phyloP scores from a whole-genome alignment of 768 basidiomycete genomes.

The Royoungia palumana region DNA sequence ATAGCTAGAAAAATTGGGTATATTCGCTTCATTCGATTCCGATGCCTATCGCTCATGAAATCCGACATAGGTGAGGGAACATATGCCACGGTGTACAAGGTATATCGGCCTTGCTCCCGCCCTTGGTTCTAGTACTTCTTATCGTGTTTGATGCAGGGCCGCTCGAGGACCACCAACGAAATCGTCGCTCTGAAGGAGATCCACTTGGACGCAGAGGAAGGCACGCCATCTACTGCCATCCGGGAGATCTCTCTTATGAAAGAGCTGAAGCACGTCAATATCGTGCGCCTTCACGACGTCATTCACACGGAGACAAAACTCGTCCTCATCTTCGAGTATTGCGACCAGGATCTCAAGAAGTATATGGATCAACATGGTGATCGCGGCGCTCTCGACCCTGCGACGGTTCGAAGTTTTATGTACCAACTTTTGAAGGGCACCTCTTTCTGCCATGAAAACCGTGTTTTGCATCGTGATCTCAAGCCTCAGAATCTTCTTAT shows the following conservation, averaged over 20 bases:
- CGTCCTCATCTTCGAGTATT: slow-evolving; percentile 97
- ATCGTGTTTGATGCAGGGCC: slow-evolving; percentile 53
- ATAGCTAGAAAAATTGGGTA: slow-evolving; percentile 87
- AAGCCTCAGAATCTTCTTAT: slow-evolving; percentile 99
- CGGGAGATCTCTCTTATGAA: slow-evolving; percentile 99
- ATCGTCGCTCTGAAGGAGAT: slow-evolving; percentile 99
- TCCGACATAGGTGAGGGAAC: slow-evolving; percentile 72
- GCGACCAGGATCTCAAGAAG: slow-evolving; percentile 97
- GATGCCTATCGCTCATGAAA: slow-evolving; percentile 8
- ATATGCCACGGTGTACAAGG: slow-evolving; percentile 98
- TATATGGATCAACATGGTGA: slow-evolving; percentile 99
- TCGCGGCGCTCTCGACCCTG: slow-evolving; percentile 86
- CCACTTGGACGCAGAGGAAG: slow-evolving; percentile 98
- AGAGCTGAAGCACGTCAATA: slow-evolving; percentile 98
- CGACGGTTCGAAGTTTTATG: slow-evolving; percentile 93
- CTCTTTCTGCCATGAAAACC: slow-evolving; percentile 97
- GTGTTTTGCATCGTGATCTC: slow-evolving; percentile 94
- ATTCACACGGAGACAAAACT: slow-evolving; percentile 99
- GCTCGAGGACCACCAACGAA: slow-evolving; percentile 96
- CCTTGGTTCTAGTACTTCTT: background rate
- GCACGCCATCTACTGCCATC: slow-evolving; percentile 97
- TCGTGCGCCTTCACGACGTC: slow-evolving; percentile 96
- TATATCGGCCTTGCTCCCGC: slow-evolving; percentile 28
- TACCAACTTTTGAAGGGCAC: slow-evolving; percentile 96
- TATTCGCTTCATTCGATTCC: background rate